phyloP scores from a whole-genome alignment of 2,329 filamentous ascomycete species.

The Pestalotiopsis sp. region DNA sequence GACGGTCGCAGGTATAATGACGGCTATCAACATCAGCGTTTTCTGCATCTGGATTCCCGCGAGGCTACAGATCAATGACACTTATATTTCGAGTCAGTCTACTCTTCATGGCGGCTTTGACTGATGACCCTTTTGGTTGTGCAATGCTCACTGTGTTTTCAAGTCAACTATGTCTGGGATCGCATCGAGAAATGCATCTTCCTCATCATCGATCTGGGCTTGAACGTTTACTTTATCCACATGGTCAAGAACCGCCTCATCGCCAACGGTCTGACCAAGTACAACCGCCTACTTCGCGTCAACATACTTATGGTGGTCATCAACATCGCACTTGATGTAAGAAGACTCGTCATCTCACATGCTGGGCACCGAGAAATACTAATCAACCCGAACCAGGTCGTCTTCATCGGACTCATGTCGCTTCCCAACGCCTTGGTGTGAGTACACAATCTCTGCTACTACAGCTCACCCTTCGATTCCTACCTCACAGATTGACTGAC shows the following conservation, averaged over 20 bases:
- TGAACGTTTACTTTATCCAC: constrained; percentile 46
- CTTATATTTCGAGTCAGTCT: constrained; percentile 30
- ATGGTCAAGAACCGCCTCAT: constrained; percentile 41
- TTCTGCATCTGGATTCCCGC: constrained; percentile 49
- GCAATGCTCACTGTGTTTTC: not conserved
- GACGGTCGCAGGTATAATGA: constrained; percentile 41
- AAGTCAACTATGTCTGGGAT: constrained; percentile 46
- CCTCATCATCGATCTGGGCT: constrained; percentile 40
- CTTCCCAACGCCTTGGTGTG: constrained; percentile 41
- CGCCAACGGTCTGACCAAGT: constrained; percentile 44
- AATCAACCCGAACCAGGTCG: not conserved
- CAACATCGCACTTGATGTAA: constrained; percentile 41
- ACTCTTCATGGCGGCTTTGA: too few relatives aligned
- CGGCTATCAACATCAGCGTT: constrained; percentile 45
- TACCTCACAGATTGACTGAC: not conserved
- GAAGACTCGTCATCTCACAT: not conserved
- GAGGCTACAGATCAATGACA: constrained; percentile 35
- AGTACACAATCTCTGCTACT: not conserved
- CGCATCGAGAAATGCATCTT: constrained; percentile 47
- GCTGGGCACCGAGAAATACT: not conserved
- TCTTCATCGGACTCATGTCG: constrained; percentile 40
- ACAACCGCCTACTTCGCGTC: constrained; percentile 42
- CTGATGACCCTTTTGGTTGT: not conserved
- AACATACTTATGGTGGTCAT: constrained; percentile 43
- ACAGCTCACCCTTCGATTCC: not conserved